phyloP scores from a whole-genome alignment of 1,284 basidiomycete genomes.

The Rhodotorula sp. region DNA sequence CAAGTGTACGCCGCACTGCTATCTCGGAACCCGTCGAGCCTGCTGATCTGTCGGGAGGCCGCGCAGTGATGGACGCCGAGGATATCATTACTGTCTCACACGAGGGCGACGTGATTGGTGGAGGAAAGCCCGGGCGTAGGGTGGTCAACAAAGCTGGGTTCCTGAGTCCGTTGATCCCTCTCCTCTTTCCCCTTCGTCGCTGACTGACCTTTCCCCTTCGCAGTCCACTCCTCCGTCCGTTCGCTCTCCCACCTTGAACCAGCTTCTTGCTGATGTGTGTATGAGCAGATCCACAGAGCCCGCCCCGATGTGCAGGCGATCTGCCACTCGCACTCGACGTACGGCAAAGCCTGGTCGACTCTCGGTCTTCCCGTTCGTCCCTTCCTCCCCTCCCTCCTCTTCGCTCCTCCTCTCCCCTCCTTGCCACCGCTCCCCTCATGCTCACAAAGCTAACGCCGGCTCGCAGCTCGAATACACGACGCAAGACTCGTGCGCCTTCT shows the following conservation, averaged over 20 bases:
- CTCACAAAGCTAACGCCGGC: no score
- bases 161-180: not conserved
- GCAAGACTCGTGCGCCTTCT: conserved; percentile 45
- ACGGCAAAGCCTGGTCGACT: conserved; percentile 63
- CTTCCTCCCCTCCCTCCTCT: no score
- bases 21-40: not conserved
- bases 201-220: not conserved
- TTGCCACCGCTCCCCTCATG: not conserved
- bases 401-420: not conserved
- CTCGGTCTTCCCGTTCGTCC: conserved; percentile 56
- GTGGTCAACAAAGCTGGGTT: conserved; percentile 42
- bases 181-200: not conserved
- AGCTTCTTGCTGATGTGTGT: not conserved
- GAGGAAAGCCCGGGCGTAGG: conserved; percentile 47
- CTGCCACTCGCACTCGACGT: conserved; percentile 62
- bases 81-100: conserved; percentile 51
- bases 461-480: conserved; percentile 45
- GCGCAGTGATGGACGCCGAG: conserved; percentile 30
- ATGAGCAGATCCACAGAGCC: conserved; percentile 45
- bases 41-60: not conserved
- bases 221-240: conserved; percentile 1
- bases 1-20: no score
- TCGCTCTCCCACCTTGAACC: not conserved
- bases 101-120: conserved; percentile 54
- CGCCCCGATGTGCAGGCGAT: conserved; percentile 63